Evolutionary conservation across 768 basidiomycete genomes (phyloP).

Genomic region (Russula brevipes): DNA sequence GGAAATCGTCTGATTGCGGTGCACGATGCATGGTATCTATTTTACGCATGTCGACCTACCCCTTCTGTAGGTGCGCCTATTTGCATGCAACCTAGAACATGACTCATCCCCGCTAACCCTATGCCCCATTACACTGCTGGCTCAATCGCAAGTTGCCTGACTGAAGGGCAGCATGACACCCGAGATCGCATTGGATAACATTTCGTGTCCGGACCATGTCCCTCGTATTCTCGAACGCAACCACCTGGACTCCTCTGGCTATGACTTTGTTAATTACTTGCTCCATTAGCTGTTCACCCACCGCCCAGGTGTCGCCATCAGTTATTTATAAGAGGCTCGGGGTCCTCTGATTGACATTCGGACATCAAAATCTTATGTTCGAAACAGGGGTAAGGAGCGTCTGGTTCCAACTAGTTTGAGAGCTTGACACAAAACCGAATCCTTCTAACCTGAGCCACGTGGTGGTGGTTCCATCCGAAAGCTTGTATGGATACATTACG

Average conservation of each 20-base stretch:
- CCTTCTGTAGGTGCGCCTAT: background rate
- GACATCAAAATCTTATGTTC: background rate
- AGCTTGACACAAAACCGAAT: background rate
- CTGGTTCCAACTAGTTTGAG: background rate
- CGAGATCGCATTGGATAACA: background rate
- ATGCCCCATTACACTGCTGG: background rate
- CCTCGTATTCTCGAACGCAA: background rate
- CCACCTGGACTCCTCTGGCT: background rate
- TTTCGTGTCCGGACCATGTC: background rate
- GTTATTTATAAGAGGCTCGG: background rate
- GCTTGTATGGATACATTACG: background rate
- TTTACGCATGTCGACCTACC: background rate
- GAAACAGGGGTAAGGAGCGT: background rate
- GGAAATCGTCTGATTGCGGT: background rate
- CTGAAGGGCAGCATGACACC: too few species aligned
- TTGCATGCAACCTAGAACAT: background rate
- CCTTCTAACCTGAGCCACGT: background rate
- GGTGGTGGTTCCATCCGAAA: background rate
- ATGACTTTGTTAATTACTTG: background rate
- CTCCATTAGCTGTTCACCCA: background rate
- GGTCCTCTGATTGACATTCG: background rate
- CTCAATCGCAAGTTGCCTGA: background rate
- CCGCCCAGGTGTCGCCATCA: background rate
- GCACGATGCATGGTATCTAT: background rate
- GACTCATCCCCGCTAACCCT: background rate